These are phyloP conservation scores for Clonostachys chloroleuca DNA, from an alignment of 2,329 filamentous ascomycete genomes.

Conservation along the genomic window DNA sequence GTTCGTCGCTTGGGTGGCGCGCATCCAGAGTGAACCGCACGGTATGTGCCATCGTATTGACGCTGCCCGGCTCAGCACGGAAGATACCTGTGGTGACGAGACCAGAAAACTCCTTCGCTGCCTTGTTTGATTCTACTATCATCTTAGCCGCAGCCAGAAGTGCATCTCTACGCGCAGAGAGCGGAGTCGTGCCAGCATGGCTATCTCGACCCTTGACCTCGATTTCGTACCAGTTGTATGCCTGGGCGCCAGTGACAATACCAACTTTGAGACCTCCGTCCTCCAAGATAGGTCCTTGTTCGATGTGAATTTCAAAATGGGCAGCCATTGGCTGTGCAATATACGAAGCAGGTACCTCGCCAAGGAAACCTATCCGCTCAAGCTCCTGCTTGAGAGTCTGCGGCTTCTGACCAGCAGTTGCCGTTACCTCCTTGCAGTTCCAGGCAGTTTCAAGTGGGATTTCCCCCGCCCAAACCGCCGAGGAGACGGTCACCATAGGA, in stretches of 20 bases:
- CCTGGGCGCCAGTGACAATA: constrained; percentile 4
- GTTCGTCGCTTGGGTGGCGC: constrained; percentile 18
- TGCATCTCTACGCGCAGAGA: constrained; percentile 13
- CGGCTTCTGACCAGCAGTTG: background rate
- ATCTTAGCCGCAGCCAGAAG: constrained; percentile 15
- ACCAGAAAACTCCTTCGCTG: constrained; percentile 3
- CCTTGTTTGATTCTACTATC: constrained; percentile 10
- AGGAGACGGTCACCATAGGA: constrained; percentile 65
- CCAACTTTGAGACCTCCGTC: constrained; percentile 1
- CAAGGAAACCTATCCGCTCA: constrained; percentile 65
- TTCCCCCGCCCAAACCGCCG: constrained; percentile 68
- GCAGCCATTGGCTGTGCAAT: constrained; percentile 52
- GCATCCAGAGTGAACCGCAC: constrained; percentile 63
- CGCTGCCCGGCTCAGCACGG: background rate
- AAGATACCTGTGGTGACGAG: background rate
- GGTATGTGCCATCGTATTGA: constrained; percentile 35
- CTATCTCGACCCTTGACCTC: constrained; percentile 2
- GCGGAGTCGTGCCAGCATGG: constrained; percentile 9
- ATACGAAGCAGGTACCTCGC: constrained; percentile 23
- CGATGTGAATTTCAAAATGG: constrained; percentile 77
- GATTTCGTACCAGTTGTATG: constrained; percentile 3
- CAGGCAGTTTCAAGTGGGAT: constrained; percentile 58
- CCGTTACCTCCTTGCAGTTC: constrained; percentile 52
- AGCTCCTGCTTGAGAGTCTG: constrained; percentile 36
- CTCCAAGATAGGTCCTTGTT: constrained; percentile 72